Percentiles rank a stretch among this genome's conserved stretches.
These are phyloP conservation scores for Mortierella sp. DNA, from an alignment of 371 early-diverging fungal species.

Conservation along the genomic window DNA sequence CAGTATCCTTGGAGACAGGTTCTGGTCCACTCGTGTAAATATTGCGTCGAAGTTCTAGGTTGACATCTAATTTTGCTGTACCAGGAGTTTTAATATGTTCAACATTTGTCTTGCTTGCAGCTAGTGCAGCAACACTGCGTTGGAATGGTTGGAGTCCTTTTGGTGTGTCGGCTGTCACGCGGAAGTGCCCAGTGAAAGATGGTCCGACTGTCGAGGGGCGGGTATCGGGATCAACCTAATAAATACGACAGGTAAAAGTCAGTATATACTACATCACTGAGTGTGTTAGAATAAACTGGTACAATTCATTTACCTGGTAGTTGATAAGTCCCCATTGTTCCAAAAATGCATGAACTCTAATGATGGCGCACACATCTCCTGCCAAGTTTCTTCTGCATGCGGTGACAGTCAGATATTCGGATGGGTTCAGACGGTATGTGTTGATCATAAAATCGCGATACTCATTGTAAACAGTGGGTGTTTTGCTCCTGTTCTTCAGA, in stretches of 20 bases:
- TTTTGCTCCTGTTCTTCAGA: slow-evolving; percentile 90
- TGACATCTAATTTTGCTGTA: slow-evolving; percentile 21
- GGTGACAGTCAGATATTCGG: slow-evolving; percentile 96
- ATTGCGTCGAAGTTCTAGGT: slow-evolving; percentile 46
- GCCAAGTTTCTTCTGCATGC: slow-evolving; percentile 95
- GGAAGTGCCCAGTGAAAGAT: slow-evolving; percentile 96
- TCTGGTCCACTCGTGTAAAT: slow-evolving; percentile 41
- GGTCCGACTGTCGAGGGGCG: slow-evolving; percentile 95
- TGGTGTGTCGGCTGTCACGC: slow-evolving; percentile 96
- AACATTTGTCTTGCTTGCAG: slow-evolving; percentile 10
- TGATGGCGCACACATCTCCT: slow-evolving; percentile 98
- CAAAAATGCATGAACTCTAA: slow-evolving; percentile 97
- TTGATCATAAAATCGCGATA: slow-evolving; percentile 98
- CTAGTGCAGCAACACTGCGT: slow-evolving; percentile 60
- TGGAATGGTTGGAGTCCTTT: slow-evolving; percentile 91
- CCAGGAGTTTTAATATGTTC: slow-evolving; percentile 23
- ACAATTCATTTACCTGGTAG: slow-evolving; percentile 81
- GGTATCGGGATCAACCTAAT: slow-evolving; percentile 89
- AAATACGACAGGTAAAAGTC: background rate
- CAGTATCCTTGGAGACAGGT: slow-evolving; percentile 51
- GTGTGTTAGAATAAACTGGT: background rate
- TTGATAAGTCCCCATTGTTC: slow-evolving; percentile 99
- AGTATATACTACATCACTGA: background rate
- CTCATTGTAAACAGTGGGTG: slow-evolving; percentile 92
- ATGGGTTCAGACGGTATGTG: slow-evolving; percentile 94